Conservation (phyloP, 495 filamentous ascomycete genomes). For the Podospora sp. region DNA sequence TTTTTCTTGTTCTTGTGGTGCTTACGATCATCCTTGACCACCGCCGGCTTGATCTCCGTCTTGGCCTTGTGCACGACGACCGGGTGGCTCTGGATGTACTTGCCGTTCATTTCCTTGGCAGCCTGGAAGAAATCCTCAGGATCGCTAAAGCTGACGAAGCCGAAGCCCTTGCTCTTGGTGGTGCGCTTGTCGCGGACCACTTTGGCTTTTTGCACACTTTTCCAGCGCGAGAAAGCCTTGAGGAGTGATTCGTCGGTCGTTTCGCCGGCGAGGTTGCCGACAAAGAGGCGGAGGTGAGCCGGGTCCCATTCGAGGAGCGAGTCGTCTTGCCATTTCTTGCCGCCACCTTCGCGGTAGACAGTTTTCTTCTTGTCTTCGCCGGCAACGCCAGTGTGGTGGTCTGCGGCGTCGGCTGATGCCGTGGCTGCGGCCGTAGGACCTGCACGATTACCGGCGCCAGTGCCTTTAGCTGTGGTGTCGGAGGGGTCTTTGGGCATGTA, state of each 20-base stretch:
- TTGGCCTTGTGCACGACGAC: slow-evolving; percentile 82
- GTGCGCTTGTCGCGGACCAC: slow-evolving; percentile 96
- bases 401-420: slow-evolving; percentile 39
- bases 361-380: slow-evolving; percentile 61
- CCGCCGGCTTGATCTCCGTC: slow-evolving; percentile 80
- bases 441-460: slow-evolving; percentile 42
- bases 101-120: slow-evolving; percentile 96
- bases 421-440: slow-evolving; percentile 33
- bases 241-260: slow-evolving; percentile 93
- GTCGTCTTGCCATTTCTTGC: slow-evolving; percentile 84
- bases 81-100: slow-evolving; percentile 98
- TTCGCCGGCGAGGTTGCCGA: slow-evolving; percentile 97
- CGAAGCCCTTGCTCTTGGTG: slow-evolving; percentile 92
- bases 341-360: slow-evolving; percentile 83
- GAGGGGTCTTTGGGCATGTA: slow-evolving; percentile 65
- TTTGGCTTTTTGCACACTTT: slow-evolving; percentile 85
- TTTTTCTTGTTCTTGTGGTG: slow-evolving; percentile 39
- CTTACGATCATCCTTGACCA: slow-evolving; percentile 46
- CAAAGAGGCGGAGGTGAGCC: slow-evolving; percentile 89
- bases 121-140: slow-evolving; percentile 95
- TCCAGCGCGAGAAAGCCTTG: slow-evolving; percentile 89
- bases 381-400: slow-evolving; percentile 31
- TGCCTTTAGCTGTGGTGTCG: slow-evolving; percentile 35
- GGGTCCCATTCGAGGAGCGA: slow-evolving; percentile 95
- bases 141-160: slow-evolving; percentile 94